Conservation (phyloP, 2,329 filamentous ascomycete species). For the Cladophialophora yegresii region DNA sequence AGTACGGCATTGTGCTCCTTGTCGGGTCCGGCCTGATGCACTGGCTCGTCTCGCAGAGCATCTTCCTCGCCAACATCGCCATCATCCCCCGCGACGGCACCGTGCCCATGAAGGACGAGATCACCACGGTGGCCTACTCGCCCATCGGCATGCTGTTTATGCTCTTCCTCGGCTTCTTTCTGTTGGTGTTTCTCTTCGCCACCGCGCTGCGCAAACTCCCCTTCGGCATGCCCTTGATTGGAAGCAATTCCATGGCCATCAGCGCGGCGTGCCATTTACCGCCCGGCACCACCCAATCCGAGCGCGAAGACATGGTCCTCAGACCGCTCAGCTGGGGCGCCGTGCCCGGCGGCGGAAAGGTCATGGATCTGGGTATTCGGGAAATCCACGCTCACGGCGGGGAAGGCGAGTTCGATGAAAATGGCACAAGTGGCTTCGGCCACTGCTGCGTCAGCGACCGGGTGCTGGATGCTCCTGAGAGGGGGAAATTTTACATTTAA, state of each 20-base stretch:
- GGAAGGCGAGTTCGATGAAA: slow-evolving; percentile 21
- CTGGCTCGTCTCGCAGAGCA: slow-evolving; percentile 53
- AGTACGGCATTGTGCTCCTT: slow-evolving; percentile 49
- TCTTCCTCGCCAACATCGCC: slow-evolving; percentile 48
- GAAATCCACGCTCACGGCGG: slow-evolving; percentile 13
- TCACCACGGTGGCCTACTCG: slow-evolving; percentile 37
- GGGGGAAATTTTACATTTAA: slow-evolving; percentile 34
- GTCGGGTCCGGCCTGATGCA: slow-evolving; percentile 46
- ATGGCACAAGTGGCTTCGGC: slow-evolving; percentile 22
- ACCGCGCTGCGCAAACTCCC: slow-evolving; percentile 33
- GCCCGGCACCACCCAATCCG: slow-evolving; percentile 21
- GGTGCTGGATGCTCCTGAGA: slow-evolving; percentile 28
- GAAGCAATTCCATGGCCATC: slow-evolving; percentile 41
- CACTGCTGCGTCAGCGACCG: slow-evolving; percentile 38
- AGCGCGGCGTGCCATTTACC: slow-evolving; percentile 41
- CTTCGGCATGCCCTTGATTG: slow-evolving; percentile 39
- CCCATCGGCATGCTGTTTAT: slow-evolving; percentile 35
- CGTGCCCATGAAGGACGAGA: slow-evolving; percentile 29
- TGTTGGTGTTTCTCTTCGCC: slow-evolving; percentile 31
- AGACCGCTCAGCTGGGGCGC: slow-evolving; percentile 38
- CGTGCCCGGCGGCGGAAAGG: slow-evolving; percentile 18
- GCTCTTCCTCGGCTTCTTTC: slow-evolving; percentile 26
- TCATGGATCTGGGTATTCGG: slow-evolving; percentile 23
- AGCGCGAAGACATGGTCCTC: slow-evolving; percentile 30
- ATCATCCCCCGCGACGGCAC: slow-evolving; percentile 28